Base-by-base conservation (phyloP, 306 rosid species). In the Lupinus albus region DNA sequence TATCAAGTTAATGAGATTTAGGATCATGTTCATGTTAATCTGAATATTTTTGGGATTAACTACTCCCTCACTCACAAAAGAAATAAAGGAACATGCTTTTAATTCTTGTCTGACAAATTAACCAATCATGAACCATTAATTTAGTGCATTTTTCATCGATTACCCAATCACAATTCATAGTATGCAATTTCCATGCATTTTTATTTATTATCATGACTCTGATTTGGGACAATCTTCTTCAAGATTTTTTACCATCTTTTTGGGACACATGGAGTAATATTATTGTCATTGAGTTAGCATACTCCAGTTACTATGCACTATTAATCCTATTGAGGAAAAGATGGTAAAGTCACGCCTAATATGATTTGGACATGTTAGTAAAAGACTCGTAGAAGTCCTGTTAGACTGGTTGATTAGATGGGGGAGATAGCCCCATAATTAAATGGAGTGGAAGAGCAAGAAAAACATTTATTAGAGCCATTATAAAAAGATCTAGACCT, bases 1-100 rank as follows among this genome's bases (percentile, higher is more conserved):
- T 11, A 12, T 47, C 30, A 10, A 53, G 21, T 25, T 52, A 10
- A 3, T 11, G 14, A 20, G 17, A 18, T 42, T 16, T 65, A 12
- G 61, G 62, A 21, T 50, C 47, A 11, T 70, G 53, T 35, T 64
- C 41, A 7, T 61, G 46, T 62, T 65, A 13, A 56, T 71, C 56
- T 68, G 36, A 35, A 14, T 13, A 3, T 46, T 52, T 18, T 16
- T 47, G 35, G 48, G 47, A 33, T n/a, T n/a, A n/a, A 20, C 25
- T 20, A 20, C 25, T 20, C 25, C 25, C 25, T 20, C 25, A 1
- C 1, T 20, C 25, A 1, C 25, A 20, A 20, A 20, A 20, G 25
- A 20, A 20, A 20, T 20, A 20, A 20, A 2, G 25, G 25, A 20
- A 20, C 25, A 20, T 20, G 25, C 25, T 20, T 20, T 20, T 1